Evolutionary conservation across 2,329 filamentous ascomycete species (phyloP).

Genomic region (Dothideomycetidae sp.): DNA sequence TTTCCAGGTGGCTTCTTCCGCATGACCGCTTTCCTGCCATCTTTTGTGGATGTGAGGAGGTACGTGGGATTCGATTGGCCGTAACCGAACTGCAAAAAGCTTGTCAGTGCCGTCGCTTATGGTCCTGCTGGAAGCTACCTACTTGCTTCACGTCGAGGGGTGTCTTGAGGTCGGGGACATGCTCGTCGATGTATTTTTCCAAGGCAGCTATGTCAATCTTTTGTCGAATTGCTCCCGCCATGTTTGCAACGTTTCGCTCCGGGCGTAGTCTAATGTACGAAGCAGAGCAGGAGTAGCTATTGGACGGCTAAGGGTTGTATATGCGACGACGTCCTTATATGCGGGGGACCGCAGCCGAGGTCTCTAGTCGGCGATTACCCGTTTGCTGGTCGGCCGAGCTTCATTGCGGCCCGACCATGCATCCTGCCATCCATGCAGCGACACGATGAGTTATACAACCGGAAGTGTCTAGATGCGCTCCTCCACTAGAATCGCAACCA

Average conservation of each 20-base stretch:
- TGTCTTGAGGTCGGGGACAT: constrained; percentile 71
- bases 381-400: too few species aligned
- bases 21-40: constrained; percentile 59
- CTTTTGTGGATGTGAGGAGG: constrained; percentile 61
- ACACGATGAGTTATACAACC: too few species aligned
- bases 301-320: too few species aligned
- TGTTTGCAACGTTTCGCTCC: too few species aligned
- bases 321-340: too few species aligned
- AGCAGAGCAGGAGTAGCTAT: too few species aligned
- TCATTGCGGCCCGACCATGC: too few species aligned
- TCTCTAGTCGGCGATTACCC: too few species aligned
- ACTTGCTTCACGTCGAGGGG: constrained; percentile 87
- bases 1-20: constrained; percentile 96
- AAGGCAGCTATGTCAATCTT: constrained; percentile 72
- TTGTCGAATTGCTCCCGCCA: constrained; percentile 84
- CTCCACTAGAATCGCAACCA: too few species aligned
- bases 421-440: too few species aligned
- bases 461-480: too few species aligned
- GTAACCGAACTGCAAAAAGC: constrained; percentile 62
- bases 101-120: background rate
- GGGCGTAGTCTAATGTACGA: background rate
- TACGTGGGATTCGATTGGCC: constrained; percentile 97
- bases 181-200: constrained; percentile 58
- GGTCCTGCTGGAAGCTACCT: constrained; percentile 11
- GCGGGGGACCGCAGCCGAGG: too few species aligned